phyloP scores from a whole-genome alignment of 345 rosid species.

The Populus davidiana region DNA sequence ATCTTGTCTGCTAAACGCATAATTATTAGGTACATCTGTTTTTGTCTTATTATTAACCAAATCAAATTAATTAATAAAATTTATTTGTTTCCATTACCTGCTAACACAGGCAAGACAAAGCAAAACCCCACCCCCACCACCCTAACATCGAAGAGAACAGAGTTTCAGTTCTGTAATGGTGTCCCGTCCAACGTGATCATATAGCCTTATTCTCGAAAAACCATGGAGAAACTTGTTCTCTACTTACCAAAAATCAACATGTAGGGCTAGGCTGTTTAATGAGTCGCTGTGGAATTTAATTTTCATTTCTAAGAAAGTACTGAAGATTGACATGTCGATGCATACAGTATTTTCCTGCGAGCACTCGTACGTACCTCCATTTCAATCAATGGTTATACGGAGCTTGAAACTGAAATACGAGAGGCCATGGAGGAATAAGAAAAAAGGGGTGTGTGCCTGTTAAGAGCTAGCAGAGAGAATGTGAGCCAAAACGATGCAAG shows the following conservation, averaged over 20 bases:
- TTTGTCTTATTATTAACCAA: slow-evolving; percentile 20
- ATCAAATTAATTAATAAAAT: slow-evolving; percentile 11
- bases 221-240: not conserved
- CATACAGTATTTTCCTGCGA: not conserved
- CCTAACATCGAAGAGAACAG: slow-evolving; percentile 27
- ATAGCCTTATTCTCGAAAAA: slow-evolving; percentile 2
- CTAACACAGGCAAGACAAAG: slow-evolving; percentile 14
- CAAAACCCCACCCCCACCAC: slow-evolving; percentile 12
- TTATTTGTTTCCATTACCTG: slow-evolving; percentile 22
- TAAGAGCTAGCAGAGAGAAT: slow-evolving; percentile 17
- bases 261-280: not conserved
- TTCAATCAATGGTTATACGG: slow-evolving; percentile 9
- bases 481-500: slow-evolving; percentile 13
- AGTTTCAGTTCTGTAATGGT: slow-evolving; percentile 30
- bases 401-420: slow-evolving; percentile 10
- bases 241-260: too few relatives aligned
- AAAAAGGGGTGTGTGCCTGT: not conserved
- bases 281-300: not conserved
- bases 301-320: not conserved
- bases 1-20: not conserved
- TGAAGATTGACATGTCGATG: slow-evolving; percentile 1
- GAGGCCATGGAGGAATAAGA: slow-evolving; percentile 30
- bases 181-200: not conserved
- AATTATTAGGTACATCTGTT: slow-evolving; percentile 27
- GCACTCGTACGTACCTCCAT: slow-evolving; percentile 21